Percentiles rank a stretch among this genome's conserved stretches.
These are phyloP conservation scores for Monosporascus sp. DNA, from an alignment of 2,329 filamentous ascomycete genomes.

Conservation along the genomic window DNA sequence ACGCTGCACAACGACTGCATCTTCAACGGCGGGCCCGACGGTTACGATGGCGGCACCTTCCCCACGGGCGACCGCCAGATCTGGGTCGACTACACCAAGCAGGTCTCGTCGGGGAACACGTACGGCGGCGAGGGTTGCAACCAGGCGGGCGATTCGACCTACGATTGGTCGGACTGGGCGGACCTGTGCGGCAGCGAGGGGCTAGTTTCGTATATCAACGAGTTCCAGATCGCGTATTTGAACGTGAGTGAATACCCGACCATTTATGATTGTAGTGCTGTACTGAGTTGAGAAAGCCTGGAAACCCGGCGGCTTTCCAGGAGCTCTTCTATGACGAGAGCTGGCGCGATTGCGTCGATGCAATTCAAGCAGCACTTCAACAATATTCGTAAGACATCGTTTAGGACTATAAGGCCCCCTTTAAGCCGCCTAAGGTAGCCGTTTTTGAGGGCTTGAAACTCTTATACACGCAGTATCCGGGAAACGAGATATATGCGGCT, in stretches of 20 bases:
- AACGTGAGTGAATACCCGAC: conserved; percentile 2
- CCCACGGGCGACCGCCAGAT: conserved; percentile 6
- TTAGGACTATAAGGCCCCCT: not conserved
- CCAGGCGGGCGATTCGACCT: conserved; percentile 3
- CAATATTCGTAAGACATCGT: not conserved
- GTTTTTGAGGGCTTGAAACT: too few species aligned
- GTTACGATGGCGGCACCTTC: conserved; percentile 10
- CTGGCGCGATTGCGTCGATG: not conserved
- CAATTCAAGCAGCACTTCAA: not conserved
- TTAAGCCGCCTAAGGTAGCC: too few species aligned
- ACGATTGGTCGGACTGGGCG: conserved; percentile 9
- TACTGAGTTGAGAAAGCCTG: not conserved
- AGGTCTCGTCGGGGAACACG: conserved; percentile 6
- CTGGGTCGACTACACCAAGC: conserved; percentile 9
- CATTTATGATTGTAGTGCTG: not conserved
- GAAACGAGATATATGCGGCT: too few species aligned
- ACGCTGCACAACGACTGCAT: conserved; percentile 29
- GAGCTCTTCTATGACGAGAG: not conserved
- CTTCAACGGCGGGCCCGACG: conserved; percentile 24
- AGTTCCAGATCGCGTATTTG: conserved; percentile 6
- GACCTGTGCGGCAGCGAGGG: conserved; percentile 10
- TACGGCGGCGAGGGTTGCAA: conserved; percentile 12
- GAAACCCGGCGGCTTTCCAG: not conserved
- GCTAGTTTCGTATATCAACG: conserved; percentile 7
- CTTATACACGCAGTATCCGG: too few species aligned